Percentiles rank a stretch among this genome's conserved stretches.
phyloP scores from a whole-genome alignment of 495 filamentous ascomycete genomes.

The Aspergillus sparsus region DNA sequence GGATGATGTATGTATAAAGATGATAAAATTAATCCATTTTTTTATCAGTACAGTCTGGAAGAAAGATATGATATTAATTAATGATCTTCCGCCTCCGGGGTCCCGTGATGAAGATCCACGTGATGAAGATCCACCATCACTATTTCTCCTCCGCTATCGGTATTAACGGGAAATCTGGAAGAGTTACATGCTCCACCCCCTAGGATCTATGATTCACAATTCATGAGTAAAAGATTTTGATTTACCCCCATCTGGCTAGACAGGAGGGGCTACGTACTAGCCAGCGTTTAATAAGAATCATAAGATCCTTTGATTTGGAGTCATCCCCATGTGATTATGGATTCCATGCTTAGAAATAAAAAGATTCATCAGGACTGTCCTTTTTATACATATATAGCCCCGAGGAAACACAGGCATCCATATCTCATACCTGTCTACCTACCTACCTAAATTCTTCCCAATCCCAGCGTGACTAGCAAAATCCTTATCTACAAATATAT shows the following conservation, averaged over 20 bases:
- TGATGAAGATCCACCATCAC: neutral
- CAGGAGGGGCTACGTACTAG: too few species aligned
- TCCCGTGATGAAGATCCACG: slow-evolving; percentile 14
- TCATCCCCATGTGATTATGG: neutral
- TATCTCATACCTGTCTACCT: too few species aligned
- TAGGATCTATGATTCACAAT: too few species aligned
- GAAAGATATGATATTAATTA: neutral
- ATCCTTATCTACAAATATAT: neutral
- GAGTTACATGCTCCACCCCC: too few species aligned
- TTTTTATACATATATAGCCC: neutral
- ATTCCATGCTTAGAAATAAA: neutral
- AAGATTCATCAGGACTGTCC: neutral
- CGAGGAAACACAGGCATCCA: too few species aligned
- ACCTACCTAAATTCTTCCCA: too few species aligned
- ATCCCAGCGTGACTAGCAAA: neutral
- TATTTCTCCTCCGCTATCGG: neutral
- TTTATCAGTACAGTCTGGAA: neutral
- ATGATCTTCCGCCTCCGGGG: neutral
- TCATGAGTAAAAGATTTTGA: too few species aligned
- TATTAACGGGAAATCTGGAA: too few species aligned
- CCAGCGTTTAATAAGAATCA: too few species aligned
- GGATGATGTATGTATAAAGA: neutral
- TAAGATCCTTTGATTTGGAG: too few species aligned
- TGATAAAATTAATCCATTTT: neutral
- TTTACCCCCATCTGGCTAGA: too few species aligned